A percentile compares a stretch with the other conserved stretches of the same genome.
Evolutionary conservation across 1,139 yeast species (phyloP).

Genomic region (Sugiyamaella xylanicola): DNA sequence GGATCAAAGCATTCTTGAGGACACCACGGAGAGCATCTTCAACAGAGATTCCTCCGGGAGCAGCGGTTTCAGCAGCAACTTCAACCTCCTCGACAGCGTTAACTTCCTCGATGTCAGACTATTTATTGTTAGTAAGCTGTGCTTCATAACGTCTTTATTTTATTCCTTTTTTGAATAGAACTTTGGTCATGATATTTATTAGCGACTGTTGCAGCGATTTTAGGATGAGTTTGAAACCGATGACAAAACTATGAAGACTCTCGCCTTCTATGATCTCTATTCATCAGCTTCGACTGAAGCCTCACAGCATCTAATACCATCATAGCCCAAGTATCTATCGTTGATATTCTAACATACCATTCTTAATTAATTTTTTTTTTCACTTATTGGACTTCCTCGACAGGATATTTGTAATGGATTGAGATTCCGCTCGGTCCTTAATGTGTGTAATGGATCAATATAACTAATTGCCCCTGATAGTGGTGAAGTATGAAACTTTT

Average conservation of each 20-base stretch:
- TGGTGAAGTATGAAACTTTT: constrained; percentile 15
- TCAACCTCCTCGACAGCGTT: constrained; percentile 68
- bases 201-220: no score
- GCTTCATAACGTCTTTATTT: no score
- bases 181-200: no score
- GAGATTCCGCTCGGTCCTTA: constrained; percentile 41
- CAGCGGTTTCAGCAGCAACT: constrained; percentile 76
- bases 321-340: no score
- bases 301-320: no score
- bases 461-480: neutral
- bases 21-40: constrained; percentile 99
- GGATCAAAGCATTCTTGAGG: constrained; percentile 95
- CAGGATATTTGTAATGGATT: constrained; percentile 30
- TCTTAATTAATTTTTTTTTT: constrained; percentile 14
- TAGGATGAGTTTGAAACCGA: no score
- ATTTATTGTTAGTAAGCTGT: constrained; percentile 14
- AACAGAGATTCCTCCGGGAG: constrained; percentile 85
- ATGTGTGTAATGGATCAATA: neutral
- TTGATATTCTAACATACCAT: constrained; percentile 17
- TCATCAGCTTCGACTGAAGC: no score
- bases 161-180: constrained; percentile 1
- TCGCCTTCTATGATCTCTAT: no score
- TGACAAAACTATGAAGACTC: no score
- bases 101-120: constrained; percentile 48
- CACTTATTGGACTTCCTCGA: constrained; percentile 41